Percentiles rank a stretch among this genome's conserved stretches.
phyloP scores from a whole-genome alignment of 2,329 filamentous ascomycete species.

The Sarocladium strictum region DNA sequence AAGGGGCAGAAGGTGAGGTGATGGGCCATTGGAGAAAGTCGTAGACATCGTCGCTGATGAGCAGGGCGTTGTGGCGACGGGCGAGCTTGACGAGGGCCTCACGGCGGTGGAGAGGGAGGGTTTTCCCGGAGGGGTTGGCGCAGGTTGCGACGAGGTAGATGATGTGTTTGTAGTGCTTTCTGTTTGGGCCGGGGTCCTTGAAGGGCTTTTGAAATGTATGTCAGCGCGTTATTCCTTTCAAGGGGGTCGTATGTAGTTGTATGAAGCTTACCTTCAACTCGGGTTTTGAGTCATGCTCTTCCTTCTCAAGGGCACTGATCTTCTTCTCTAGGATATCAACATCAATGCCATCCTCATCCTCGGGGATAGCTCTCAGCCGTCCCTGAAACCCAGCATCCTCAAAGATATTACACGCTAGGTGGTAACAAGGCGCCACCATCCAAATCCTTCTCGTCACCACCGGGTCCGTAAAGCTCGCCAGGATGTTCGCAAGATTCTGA shows the following conservation, averaged over 20 bases:
- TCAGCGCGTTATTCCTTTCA: not conserved
- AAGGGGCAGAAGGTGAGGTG: slow-evolving; percentile 60
- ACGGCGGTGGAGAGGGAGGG: slow-evolving; percentile 66
- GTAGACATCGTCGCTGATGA: slow-evolving; percentile 89
- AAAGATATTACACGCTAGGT: slow-evolving; percentile 80
- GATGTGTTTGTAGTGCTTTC: slow-evolving; percentile 79
- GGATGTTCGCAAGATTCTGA: slow-evolving; percentile 71
- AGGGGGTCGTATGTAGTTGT: not conserved
- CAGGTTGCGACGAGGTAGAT: slow-evolving; percentile 88
- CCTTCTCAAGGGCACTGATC: slow-evolving; percentile 23
- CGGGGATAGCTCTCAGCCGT: slow-evolving; percentile 62
- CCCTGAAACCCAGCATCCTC: slow-evolving; percentile 70
- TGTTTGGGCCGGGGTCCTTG: slow-evolving; percentile 51
- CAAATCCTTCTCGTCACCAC: slow-evolving; percentile 68
- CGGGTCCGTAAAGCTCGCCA: slow-evolving; percentile 78
- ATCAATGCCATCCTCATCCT: slow-evolving; percentile 74
- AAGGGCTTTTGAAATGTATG: slow-evolving; percentile 28
- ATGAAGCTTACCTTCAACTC: slow-evolving; percentile 2
- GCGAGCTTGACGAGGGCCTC: slow-evolving; percentile 68
- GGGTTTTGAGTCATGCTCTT: slow-evolving; percentile 13
- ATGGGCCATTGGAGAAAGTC: slow-evolving; percentile 80
- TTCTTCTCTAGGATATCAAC: slow-evolving; percentile 41
- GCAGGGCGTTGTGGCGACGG: slow-evolving; percentile 70
- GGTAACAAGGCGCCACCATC: slow-evolving; percentile 78
- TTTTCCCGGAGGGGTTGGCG: slow-evolving; percentile 80